Percentiles rank a stretch among this genome's conserved stretches.
phyloP scores from a whole-genome alignment of 345 rosid genomes.

The Sonneratia alba region DNA sequence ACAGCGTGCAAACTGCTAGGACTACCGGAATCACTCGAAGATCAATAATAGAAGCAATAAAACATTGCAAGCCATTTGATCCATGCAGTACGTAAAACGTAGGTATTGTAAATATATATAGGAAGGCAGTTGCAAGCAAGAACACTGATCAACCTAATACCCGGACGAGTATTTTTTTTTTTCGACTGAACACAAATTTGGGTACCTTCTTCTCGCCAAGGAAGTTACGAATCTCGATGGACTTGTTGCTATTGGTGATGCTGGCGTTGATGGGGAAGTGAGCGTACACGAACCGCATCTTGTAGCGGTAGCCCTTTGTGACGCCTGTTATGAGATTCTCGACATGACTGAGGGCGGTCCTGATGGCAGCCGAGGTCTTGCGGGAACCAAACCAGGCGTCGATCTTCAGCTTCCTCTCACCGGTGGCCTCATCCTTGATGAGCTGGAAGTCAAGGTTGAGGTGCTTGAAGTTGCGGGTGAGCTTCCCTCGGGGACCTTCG shows the following conservation, averaged over 20 bases:
- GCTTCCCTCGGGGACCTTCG: slow-evolving; percentile 39
- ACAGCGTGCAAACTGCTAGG: background rate
- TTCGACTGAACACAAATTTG: background rate
- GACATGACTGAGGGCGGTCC: slow-evolving; percentile 57
- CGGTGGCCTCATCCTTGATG: slow-evolving; percentile 22
- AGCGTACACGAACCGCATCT: slow-evolving; percentile 81
- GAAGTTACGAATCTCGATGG: slow-evolving; percentile 53
- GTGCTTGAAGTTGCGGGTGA: slow-evolving; percentile 39
- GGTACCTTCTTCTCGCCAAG: slow-evolving; percentile 21
- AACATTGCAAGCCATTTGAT: background rate
- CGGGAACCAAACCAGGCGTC: slow-evolving; percentile 27
- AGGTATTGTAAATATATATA: background rate
- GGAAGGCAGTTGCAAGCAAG: no score
- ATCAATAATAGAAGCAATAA: background rate
- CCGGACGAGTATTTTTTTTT: background rate
- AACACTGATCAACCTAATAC: no score
- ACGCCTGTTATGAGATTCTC: slow-evolving; percentile 38
- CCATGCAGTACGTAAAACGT: background rate
- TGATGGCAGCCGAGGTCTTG: slow-evolving; percentile 24
- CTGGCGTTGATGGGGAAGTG: slow-evolving; percentile 84
- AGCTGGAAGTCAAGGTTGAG: slow-evolving; percentile 40
- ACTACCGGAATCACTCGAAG: background rate
- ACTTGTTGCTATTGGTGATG: slow-evolving; percentile 28
- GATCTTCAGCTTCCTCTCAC: slow-evolving; percentile 20
- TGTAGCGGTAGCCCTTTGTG: slow-evolving; percentile 60